Percentiles rank a stretch among this genome's conserved stretches.
These are phyloP conservation scores for Ceriops zippeliana DNA, from an alignment of 345 rosid species.

Conservation along the genomic window DNA sequence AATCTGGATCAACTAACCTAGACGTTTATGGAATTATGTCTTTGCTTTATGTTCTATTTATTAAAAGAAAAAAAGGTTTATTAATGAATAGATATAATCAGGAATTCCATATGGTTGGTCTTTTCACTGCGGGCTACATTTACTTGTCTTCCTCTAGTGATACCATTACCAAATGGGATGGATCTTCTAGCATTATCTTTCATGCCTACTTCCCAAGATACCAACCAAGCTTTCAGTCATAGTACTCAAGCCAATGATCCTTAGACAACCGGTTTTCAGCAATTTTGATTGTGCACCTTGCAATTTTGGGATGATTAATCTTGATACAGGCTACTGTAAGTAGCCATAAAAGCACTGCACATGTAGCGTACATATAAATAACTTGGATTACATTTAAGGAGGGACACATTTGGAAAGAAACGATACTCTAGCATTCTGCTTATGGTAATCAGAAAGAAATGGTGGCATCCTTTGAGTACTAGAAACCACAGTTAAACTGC, in stretches of 20 bases:
- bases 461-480: too few species aligned
- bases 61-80: too few species aligned
- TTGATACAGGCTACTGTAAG: constrained; percentile 11
- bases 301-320: constrained; percentile 11
- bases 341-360: constrained; percentile 15
- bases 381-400: too few species aligned
- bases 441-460: too few species aligned
- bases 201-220: constrained; percentile 11
- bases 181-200: constrained; percentile 11
- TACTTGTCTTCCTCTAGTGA: constrained; percentile 12
- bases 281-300: constrained; percentile 6
- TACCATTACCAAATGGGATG: constrained; percentile 13
- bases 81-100: background rate
- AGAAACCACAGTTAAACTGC: too few species aligned
- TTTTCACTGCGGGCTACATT: constrained; percentile 4
- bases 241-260: constrained; percentile 16
- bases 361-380: too few species aligned
- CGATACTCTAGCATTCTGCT: too few species aligned
- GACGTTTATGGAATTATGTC: too few species aligned
- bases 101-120: constrained; percentile 12
- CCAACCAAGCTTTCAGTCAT: constrained; percentile 12
- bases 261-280: constrained; percentile 8
- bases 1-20: too few species aligned
- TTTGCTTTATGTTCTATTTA: too few species aligned
- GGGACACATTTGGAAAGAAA: too few species aligned